These are phyloP conservation scores for Mucor sp. DNA, from an alignment of 371 early-diverging fungal species.

Conservation along the genomic window DNA sequence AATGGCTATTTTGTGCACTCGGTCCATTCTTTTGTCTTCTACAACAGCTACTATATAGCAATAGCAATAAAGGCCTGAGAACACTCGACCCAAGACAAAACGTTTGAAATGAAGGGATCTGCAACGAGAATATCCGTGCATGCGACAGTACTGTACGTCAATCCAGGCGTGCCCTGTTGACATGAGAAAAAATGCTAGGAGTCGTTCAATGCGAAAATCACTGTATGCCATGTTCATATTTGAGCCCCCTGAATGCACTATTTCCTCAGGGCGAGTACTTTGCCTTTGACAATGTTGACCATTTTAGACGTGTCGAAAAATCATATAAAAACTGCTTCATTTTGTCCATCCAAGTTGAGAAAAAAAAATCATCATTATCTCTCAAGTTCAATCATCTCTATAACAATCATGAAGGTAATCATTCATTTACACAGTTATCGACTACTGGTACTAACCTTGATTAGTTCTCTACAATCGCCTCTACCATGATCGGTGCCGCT, in stretches of 20 bases:
- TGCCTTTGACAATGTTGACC: not conserved
- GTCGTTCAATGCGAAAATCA: not conserved
- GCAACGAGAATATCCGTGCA: not conserved
- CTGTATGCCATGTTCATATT: not conserved
- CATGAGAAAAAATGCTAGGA: not conserved
- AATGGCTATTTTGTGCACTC: too few relatives aligned
- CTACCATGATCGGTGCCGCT: constrained; percentile 5
- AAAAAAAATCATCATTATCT: not conserved
- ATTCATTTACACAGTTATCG: not conserved
- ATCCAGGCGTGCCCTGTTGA: not conserved
- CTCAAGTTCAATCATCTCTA: not conserved
- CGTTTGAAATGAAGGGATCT: not conserved
- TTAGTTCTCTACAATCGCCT: constrained; percentile 16
- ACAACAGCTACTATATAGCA: too few relatives aligned
- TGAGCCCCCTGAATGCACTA: not conserved
- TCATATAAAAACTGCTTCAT: not conserved
- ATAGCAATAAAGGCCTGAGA: too few relatives aligned
- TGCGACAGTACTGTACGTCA: not conserved
- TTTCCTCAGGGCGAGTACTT: not conserved
- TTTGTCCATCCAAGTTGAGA: not conserved
- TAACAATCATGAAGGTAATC: constrained; percentile 13
- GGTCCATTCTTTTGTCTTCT: too few relatives aligned
- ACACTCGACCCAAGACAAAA: too few relatives aligned
- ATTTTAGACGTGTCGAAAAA: not conserved
- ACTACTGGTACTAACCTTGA: not conserved